Base-by-base conservation (phyloP, 495 filamentous ascomycete species). In the Penicillium simplicissimum region DNA sequence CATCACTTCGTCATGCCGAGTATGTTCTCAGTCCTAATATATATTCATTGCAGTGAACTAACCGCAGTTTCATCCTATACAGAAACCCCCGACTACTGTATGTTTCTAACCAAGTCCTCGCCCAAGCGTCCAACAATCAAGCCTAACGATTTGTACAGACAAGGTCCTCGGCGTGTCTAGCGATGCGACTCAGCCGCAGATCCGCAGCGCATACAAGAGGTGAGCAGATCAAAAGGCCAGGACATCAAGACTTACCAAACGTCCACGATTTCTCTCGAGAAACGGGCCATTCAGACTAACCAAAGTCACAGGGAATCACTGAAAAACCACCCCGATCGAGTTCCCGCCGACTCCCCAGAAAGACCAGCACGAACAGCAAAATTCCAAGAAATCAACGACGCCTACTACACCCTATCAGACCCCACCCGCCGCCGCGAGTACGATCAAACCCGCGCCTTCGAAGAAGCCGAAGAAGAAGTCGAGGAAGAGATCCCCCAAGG, bases 341-440 rank as follows among this genome's bases (percentile, higher is more conserved):
- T 98, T 55, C 84, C 93, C 42, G 77, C 84, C 66, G 88, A 93
- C 75, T 92, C 92, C 23, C 90, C 94, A 55, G 92, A 97, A 64
- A 89, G 93, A 56, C 68, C 85, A n/a, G 76, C 81, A 3, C 88
- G 94, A 62, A 98, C 95, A 8, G 87, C 88, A 65, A 89, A 89
- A 72, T 98, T 98, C 80, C 95, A 98, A 74, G 85, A 91, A 60
- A 90, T 98, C 68, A 98, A 97, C 79, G 95, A 98, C 74, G 95
- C 95, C 67, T 98, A 98, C 82, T 98, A 93, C 72, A 96, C 93
- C 23, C 89, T 98, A 42, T 93, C 89, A 0, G 93, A 98, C 71
- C 68, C 87, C 4, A 64, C 76, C 8, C 86, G 96, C 1, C 88
- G 95, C n/a, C 84, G 86, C 37, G 91, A 97, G 57, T 98, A 98